Conservation (phyloP, 2,329 filamentous ascomycete genomes). For the Microdochium trichocladiopsis region DNA sequence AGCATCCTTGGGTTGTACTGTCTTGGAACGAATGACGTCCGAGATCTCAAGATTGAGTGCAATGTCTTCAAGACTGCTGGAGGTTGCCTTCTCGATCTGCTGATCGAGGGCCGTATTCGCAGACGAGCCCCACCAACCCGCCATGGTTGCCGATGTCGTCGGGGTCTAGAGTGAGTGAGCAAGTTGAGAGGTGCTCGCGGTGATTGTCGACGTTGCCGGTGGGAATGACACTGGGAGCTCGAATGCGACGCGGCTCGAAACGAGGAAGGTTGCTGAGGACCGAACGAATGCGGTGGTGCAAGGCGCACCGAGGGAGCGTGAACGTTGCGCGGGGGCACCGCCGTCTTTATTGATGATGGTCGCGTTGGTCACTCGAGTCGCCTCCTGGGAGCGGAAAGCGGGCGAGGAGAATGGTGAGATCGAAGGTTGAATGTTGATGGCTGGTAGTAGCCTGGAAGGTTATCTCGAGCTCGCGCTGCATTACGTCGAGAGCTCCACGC, state of each 20-base stretch:
- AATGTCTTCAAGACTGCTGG: constrained; percentile 96
- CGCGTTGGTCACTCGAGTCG: too few relatives aligned
- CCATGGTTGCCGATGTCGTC: constrained; percentile 43
- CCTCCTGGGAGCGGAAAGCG: too few relatives aligned
- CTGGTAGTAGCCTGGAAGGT: neutral
- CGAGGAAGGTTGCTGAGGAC: too few relatives aligned
- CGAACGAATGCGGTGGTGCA: too few relatives aligned
- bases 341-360: too few relatives aligned
- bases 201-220: neutral
- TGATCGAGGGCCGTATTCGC: constrained; percentile 88
- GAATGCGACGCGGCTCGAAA: too few relatives aligned
- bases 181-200: neutral
- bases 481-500: neutral
- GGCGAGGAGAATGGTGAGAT: neutral
- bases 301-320: too few relatives aligned
- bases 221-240: too few relatives aligned
- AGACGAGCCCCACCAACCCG: constrained; percentile 96
- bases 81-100: constrained; percentile 92
- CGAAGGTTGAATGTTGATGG: neutral
- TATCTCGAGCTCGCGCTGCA: too few relatives aligned
- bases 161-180: neutral
- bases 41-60: constrained; percentile 97
- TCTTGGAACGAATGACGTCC: constrained; percentile 94
- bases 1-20: constrained; percentile 92
- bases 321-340: too few relatives aligned